phyloP scores from a whole-genome alignment of 2,329 filamentous ascomycete genomes.

The Aspergillus sojae region DNA sequence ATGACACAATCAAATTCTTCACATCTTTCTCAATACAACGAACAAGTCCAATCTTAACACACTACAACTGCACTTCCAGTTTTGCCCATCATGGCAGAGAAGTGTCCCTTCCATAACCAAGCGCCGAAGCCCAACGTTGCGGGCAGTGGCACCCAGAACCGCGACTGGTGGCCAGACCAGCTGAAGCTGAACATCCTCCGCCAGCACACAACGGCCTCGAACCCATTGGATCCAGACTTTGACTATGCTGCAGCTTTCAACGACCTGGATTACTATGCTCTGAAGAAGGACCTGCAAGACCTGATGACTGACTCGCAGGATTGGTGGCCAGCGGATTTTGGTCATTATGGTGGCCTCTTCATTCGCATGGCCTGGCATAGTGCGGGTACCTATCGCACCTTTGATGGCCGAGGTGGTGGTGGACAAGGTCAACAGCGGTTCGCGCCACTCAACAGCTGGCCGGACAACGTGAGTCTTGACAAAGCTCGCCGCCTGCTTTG shows the following conservation, averaged over 20 bases:
- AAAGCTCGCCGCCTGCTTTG: slow-evolving; percentile 78
- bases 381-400: slow-evolving; percentile 75
- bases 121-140: slow-evolving; percentile 36
- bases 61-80: not conserved
- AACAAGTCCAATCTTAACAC: not conserved
- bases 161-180: slow-evolving; percentile 74
- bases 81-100: slow-evolving; percentile 24
- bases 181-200: slow-evolving; percentile 72
- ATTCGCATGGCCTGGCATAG: slow-evolving; percentile 82
- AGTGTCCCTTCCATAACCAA: slow-evolving; percentile 31
- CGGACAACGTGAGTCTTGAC: slow-evolving; percentile 76
- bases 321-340: slow-evolving; percentile 81
- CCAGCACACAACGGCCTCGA: slow-evolving; percentile 66
- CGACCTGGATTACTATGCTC: slow-evolving; percentile 67
- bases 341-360: slow-evolving; percentile 79
- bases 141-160: slow-evolving; percentile 68
- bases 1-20: not conserved
- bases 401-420: slow-evolving; percentile 73
- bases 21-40: not conserved
- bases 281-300: slow-evolving; percentile 73
- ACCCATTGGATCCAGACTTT: slow-evolving; percentile 67
- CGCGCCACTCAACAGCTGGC: slow-evolving; percentile 80
- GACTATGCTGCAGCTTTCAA: slow-evolving; percentile 75
- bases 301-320: slow-evolving; percentile 79
- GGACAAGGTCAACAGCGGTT: slow-evolving; percentile 77